Evolutionary conservation across 257 asterid species (phyloP).

Genomic region (Solanum sparsipilum): DNA sequence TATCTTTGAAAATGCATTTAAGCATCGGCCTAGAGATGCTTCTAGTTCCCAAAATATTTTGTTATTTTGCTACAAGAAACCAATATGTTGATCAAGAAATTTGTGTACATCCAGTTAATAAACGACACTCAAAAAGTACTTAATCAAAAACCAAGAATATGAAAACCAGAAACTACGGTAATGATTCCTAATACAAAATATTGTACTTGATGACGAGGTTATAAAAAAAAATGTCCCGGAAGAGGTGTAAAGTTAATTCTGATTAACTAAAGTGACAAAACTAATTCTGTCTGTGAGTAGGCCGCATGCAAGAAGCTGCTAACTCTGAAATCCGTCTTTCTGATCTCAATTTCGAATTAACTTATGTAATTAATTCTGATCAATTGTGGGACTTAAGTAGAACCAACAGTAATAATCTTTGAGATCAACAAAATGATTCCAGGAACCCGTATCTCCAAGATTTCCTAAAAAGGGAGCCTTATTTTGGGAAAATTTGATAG

Average conservation of each 20-base stretch:
- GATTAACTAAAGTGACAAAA: neutral
- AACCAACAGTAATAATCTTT: neutral
- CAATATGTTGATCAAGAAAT: neutral
- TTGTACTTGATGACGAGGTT: neutral
- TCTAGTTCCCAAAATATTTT: neutral
- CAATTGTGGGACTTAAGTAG: neutral
- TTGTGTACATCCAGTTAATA: neutral
- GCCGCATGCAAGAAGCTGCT: neutral
- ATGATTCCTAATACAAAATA: neutral
- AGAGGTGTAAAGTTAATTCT: neutral
- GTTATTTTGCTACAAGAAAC: neutral
- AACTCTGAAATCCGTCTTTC: neutral
- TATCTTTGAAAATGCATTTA: neutral
- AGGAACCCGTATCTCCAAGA: neutral
- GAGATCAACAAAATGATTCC: neutral
- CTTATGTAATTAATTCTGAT: neutral
- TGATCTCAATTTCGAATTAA: neutral
- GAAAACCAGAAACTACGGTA: neutral
- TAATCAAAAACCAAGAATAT: neutral
- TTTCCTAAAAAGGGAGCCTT: neutral
- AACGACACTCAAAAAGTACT: neutral
- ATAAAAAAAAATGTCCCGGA: too few relatives aligned
- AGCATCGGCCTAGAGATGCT: neutral
- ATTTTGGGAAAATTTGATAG: neutral
- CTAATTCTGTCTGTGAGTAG: neutral